Percentiles rank a stretch among this genome's conserved stretches.
Evolutionary conservation across 176 grass and related monocot species (phyloP).

Genomic region (Ensete ventricosum): DNA sequence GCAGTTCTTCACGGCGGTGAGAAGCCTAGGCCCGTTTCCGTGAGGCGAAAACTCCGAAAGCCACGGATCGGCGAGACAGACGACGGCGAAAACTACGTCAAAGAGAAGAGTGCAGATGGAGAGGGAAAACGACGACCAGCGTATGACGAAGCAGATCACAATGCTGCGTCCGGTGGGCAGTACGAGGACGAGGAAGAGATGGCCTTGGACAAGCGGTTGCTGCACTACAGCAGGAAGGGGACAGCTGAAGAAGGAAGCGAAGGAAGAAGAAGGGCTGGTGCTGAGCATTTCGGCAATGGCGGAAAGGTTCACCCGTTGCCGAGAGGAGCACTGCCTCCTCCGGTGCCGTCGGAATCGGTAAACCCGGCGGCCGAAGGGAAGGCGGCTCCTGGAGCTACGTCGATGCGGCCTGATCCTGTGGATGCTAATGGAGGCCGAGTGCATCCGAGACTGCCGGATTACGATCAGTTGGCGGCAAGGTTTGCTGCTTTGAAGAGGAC

Average conservation of each 20-base stretch:
- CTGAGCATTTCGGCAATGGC: conserved; percentile 16
- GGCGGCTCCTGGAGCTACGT: conserved; percentile 19
- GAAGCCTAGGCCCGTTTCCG: conserved; percentile 40
- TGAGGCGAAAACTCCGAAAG: conserved; percentile 45
- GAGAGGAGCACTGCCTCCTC: conserved; percentile 7
- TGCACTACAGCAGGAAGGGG: conserved; percentile 74
- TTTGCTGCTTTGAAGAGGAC: conserved; percentile 38
- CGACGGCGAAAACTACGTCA: conserved; percentile 12
- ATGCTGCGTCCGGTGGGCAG: conserved; percentile 18
- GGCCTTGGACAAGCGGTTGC: conserved; percentile 63
- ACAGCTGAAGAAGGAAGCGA: conserved; percentile 23
- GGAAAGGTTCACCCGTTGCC: neutral
- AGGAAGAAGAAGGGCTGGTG: conserved; percentile 19
- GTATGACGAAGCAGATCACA: conserved; percentile 10
- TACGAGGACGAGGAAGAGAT: conserved; percentile 55
- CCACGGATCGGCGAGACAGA: conserved; percentile 24
- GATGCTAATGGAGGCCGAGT: conserved; percentile 27
- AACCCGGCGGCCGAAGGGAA: conserved; percentile 1
- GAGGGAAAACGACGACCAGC: neutral
- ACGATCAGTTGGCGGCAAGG: conserved; percentile 43
- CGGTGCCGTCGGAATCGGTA: conserved; percentile 27
- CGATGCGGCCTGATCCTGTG: conserved; percentile 35
- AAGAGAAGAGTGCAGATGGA: neutral
- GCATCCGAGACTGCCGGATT: conserved; percentile 44
- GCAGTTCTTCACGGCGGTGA: conserved; percentile 10